Evolutionary conservation across 768 basidiomycete species (phyloP).

Genomic region (Candolleomyces aberdarensis): DNA sequence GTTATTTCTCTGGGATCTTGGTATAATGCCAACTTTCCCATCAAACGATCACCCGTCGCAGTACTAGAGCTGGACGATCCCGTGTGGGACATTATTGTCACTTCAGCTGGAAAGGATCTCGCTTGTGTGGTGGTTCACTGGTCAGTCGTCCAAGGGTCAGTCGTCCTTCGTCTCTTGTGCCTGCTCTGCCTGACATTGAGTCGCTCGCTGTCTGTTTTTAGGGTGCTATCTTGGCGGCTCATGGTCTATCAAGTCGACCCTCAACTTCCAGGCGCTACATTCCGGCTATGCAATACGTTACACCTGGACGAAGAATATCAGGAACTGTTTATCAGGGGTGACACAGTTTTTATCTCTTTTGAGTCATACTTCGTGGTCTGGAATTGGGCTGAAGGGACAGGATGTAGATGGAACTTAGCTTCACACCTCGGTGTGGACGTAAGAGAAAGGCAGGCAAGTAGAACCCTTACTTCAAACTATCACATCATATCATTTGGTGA

Average conservation of each 20-base stretch:
- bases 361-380: background rate
- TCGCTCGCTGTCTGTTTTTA: no score
- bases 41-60: slow-evolving; percentile 3
- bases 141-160: no score
- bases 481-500: background rate
- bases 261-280: background rate
- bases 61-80: background rate
- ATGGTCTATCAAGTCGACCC: background rate
- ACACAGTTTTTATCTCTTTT: background rate
- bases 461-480: background rate
- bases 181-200: no score
- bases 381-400: background rate
- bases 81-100: no score
- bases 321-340: no score
- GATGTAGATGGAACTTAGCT: background rate
- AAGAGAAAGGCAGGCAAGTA: background rate
- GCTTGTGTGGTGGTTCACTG: no score
- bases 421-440: background rate
- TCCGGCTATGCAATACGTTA: background rate
- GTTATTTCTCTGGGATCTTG: slow-evolving; percentile 11
- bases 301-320: no score
- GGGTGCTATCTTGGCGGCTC: no score
- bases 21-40: background rate
- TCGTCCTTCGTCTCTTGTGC: no score
- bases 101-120: no score